Evolutionary conservation across 148 eudicot genomes (phyloP).

Genomic region (Heliamphora exappendiculata): DNA sequence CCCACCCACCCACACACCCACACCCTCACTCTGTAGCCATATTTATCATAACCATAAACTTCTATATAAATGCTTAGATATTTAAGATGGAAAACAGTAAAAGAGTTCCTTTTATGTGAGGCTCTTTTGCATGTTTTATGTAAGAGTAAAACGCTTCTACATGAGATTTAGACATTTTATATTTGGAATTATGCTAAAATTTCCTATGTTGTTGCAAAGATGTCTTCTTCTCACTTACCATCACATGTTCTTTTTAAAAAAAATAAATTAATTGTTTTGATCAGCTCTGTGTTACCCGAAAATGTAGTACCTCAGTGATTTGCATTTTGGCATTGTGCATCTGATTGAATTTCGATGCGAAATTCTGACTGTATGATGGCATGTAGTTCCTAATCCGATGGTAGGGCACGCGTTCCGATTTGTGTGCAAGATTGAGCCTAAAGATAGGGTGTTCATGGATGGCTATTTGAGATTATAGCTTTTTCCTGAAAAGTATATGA

Average conservation of each 20-base stretch:
- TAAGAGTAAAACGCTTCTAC: not conserved
- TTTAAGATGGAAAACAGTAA: not conserved
- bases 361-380: not conserved
- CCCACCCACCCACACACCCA: no score
- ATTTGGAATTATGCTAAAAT: not conserved
- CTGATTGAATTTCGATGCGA: not conserved
- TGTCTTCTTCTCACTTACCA: not conserved
- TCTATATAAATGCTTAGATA: not conserved
- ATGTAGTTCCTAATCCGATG: not conserved
- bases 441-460: not conserved
- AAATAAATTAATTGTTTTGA: not conserved
- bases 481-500: no score
- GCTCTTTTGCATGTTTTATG: not conserved
- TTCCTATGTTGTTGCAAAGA: not conserved
- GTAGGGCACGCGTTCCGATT: not conserved
- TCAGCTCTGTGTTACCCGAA: not conserved
- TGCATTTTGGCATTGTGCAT: no score
- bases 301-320: no score
- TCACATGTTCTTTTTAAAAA: not conserved
- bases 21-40: not conserved
- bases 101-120: not conserved
- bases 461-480: no score
- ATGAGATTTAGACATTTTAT: not conserved
- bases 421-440: not conserved
- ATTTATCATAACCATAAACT: not conserved